Evolutionary conservation across 805 yeast species (phyloP), one percentile per base, ranked within the genome.

Genomic region (Metschnikowia sp.): DNA sequence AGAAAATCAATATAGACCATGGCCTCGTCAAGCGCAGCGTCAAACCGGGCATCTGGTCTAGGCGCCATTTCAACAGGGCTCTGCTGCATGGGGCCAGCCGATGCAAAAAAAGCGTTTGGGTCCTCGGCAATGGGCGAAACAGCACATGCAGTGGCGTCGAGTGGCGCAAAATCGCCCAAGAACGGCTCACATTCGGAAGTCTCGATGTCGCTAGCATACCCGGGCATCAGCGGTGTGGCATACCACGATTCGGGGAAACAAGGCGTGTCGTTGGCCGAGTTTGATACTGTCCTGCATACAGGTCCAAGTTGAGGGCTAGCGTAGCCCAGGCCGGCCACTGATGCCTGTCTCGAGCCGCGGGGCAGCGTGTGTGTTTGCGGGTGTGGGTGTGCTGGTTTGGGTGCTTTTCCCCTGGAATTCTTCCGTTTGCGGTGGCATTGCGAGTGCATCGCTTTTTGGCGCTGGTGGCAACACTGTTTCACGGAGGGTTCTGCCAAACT

Each of bases 331-430:
- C 36, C 19, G 22, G 29, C 39, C 30, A 29, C 22, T 8, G 47
- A 44, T 9, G 34, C 19, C 31, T 34, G 33, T 28, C 39, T 38
- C 13, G 42, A 13, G 18, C 10, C 9, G n/a, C 11, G 26, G 11
- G 45, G 45, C 39, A 36, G 36, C 28, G 45, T 31, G 10, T 19
- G 37, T 33, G 37, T 32, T 26, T 26, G 15, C 5, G 37, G 32
- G 32, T 40, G 49, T 8, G 34, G 39, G 29, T 39, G 43, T 4
- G 35, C 39, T 9, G 44, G 22, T 19, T 40, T 45, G 22, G 8
- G 84, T 78, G 45, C 79, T 61, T 62, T 82, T 72, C 64, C 80
- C 79, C 78, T 77, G 11, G 35, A 34, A 36, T 30, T 33, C 26
- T 46, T 47, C 37, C 39, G 39, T 35, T 37, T 42, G 31, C 34